phyloP scores from a whole-genome alignment of 805 yeast genomes.

The Yamadazyma sp. region DNA sequence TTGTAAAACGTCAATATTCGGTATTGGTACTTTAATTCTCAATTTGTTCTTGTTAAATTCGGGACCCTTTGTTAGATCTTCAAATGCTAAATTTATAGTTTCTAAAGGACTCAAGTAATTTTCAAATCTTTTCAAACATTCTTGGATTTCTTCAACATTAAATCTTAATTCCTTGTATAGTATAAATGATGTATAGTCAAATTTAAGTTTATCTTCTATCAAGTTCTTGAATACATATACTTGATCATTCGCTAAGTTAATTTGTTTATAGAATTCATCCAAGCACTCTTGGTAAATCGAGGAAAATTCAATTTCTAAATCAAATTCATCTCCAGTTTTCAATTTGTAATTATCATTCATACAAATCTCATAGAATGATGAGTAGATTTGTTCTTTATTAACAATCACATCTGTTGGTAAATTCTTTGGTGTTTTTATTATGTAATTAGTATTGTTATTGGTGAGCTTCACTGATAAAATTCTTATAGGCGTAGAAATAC shows the following conservation, averaged over 20 bases:
- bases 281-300: slow-evolving; percentile 46
- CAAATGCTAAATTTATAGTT: too few relatives aligned
- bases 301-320: slow-evolving; percentile 44
- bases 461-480: slow-evolving; percentile 42
- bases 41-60: neutral
- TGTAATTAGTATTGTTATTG: slow-evolving; percentile 23
- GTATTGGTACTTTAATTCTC: slow-evolving; percentile 48
- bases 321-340: slow-evolving; percentile 32
- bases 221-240: slow-evolving; percentile 4
- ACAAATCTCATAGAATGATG: slow-evolving; percentile 54
- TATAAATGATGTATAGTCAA: slow-evolving; percentile 9
- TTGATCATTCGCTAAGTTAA: slow-evolving; percentile 2
- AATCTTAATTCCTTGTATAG: slow-evolving; percentile 6
- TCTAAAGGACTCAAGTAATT: too few relatives aligned
- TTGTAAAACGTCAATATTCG: slow-evolving; percentile 59
- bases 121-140: neutral
- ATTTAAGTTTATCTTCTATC: slow-evolving; percentile 3
- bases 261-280: neutral
- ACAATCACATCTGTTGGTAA: slow-evolving; percentile 42
- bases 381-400: slow-evolving; percentile 68
- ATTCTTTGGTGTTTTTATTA: slow-evolving; percentile 17
- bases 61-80: too few relatives aligned
- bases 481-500: slow-evolving; percentile 57
- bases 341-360: slow-evolving; percentile 19
- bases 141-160: slow-evolving; percentile 6